Conservation (phyloP, 441 rosid genomes). For the Pelargonium australe region DNA sequence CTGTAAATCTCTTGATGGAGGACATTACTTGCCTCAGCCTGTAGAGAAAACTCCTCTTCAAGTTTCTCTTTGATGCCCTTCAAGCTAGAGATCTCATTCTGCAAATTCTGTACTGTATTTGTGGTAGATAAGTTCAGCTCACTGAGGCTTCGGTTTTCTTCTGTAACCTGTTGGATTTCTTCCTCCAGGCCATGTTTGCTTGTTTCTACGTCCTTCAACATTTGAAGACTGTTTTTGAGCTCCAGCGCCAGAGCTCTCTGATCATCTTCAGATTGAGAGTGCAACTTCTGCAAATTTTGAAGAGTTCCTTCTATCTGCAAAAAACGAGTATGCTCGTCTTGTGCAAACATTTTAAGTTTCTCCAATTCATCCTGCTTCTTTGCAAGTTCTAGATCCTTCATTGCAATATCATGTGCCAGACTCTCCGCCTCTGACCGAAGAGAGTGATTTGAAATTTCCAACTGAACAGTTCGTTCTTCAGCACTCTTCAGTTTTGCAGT, state of each 20-base stretch:
- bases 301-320: slow-evolving; percentile 53
- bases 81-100: slow-evolving; percentile 43
- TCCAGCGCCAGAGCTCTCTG: slow-evolving; percentile 46
- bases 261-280: slow-evolving; percentile 63
- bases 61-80: slow-evolving; percentile 55
- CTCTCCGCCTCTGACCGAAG: slow-evolving; percentile 58
- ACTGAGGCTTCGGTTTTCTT: slow-evolving; percentile 46
- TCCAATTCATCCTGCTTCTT: slow-evolving; percentile 58
- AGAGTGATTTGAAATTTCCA: slow-evolving; percentile 60
- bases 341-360: slow-evolving; percentile 51
- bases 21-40: slow-evolving; percentile 35
- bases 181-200: slow-evolving; percentile 42
- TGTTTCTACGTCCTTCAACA: slow-evolving; percentile 57
- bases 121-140: slow-evolving; percentile 44
- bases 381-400: slow-evolving; percentile 65
- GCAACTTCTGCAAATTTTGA: slow-evolving; percentile 54
- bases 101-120: slow-evolving; percentile 36
- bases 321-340: slow-evolving; percentile 55
- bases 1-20: slow-evolving; percentile 46
- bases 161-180: slow-evolving; percentile 37
- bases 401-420: slow-evolving; percentile 49
- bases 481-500: slow-evolving; percentile 51
- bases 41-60: slow-evolving; percentile 43
- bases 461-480: slow-evolving; percentile 50
- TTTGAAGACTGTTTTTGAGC: slow-evolving; percentile 51